These are phyloP conservation scores for Rubus parviflorus DNA, from an alignment of 306 rosid species.

Conservation along the genomic window DNA sequence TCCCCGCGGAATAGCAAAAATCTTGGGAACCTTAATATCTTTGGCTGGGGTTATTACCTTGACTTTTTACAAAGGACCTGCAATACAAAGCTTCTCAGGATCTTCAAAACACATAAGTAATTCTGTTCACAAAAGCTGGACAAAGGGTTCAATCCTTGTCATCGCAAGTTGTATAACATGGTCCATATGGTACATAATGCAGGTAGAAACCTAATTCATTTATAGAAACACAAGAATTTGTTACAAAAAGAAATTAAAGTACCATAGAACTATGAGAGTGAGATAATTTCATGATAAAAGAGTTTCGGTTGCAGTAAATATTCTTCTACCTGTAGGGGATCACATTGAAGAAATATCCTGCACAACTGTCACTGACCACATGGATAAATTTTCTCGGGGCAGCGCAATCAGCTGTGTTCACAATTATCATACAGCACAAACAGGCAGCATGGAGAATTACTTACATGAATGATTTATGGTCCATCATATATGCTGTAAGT, in stretches of 20 bases:
- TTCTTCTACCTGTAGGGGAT: constrained; percentile 28
- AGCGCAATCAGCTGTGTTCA: constrained; percentile 40
- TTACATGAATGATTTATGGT: constrained; percentile 30
- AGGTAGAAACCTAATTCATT: constrained; percentile 26
- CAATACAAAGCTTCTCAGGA: constrained; percentile 30
- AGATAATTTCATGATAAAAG: not conserved
- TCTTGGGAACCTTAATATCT: constrained; percentile 38
- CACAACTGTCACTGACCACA: constrained; percentile 44
- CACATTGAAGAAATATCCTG: constrained; percentile 47
- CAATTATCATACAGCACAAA: constrained; percentile 29
- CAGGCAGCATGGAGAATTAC: constrained; percentile 30
- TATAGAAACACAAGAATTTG: not conserved
- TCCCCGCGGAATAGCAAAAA: constrained; percentile 40
- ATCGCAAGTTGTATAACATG: constrained; percentile 48
- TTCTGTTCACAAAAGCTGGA: constrained; percentile 34
- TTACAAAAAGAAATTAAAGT: not conserved
- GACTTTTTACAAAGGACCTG: constrained; percentile 38
- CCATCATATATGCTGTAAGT: constrained; percentile 35
- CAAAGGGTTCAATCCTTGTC: constrained; percentile 41
- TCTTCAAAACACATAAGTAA: constrained; percentile 30
- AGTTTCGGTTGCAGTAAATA: not conserved
- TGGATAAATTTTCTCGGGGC: constrained; percentile 45
- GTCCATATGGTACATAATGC: constrained; percentile 47
- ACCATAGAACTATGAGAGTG: not conserved
- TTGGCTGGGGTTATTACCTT: constrained; percentile 34